Evolutionary conservation across 2,329 filamentous ascomycete species (phyloP).

Genomic region (Xylariaceae sp.): DNA sequence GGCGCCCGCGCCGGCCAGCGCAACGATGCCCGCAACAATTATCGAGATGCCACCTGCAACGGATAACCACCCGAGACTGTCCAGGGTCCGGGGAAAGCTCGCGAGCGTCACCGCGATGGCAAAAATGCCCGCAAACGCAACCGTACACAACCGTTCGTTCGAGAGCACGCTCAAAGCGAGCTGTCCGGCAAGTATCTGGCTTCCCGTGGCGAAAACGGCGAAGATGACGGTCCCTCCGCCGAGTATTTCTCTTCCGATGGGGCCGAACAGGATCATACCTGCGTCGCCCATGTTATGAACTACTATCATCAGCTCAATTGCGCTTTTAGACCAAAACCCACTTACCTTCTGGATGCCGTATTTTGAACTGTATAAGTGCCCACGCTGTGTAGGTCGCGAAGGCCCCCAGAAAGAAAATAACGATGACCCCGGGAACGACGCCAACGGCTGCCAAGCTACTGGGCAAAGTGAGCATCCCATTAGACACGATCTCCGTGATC

Average conservation of each 20-base stretch:
- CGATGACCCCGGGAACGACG: slow-evolving; percentile 56
- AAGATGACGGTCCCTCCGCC: slow-evolving; percentile 57
- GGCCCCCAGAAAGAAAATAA: slow-evolving; percentile 56
- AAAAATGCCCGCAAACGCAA: slow-evolving; percentile 58
- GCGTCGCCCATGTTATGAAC: slow-evolving; percentile 65
- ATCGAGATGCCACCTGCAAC: slow-evolving; percentile 54
- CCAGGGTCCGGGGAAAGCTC: slow-evolving; percentile 56
- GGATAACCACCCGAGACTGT: slow-evolving; percentile 54
- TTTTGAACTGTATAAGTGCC: slow-evolving; percentile 58
- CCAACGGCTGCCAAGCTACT: slow-evolving; percentile 58
- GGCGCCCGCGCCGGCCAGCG: slow-evolving; percentile 55
- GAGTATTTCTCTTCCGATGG: slow-evolving; percentile 55
- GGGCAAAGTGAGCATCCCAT: slow-evolving; percentile 60
- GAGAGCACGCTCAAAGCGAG: slow-evolving; percentile 55
- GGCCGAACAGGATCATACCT: slow-evolving; percentile 59
- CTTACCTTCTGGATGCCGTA: slow-evolving; percentile 56
- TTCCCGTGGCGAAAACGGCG: slow-evolving; percentile 56
- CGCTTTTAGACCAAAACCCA: slow-evolving; percentile 32
- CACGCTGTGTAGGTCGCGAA: slow-evolving; percentile 58
- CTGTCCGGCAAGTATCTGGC: slow-evolving; percentile 57
- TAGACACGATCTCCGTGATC: slow-evolving; percentile 62
- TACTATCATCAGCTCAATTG: slow-evolving; percentile 32
- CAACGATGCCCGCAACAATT: slow-evolving; percentile 55
- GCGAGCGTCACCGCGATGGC: slow-evolving; percentile 52
- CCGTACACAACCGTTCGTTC: slow-evolving; percentile 52